Evolutionary conservation across 75 land plant genomes (phyloP), one percentile per base, ranked within the genome.

Genomic region (Pinus tabuliformis): DNA sequence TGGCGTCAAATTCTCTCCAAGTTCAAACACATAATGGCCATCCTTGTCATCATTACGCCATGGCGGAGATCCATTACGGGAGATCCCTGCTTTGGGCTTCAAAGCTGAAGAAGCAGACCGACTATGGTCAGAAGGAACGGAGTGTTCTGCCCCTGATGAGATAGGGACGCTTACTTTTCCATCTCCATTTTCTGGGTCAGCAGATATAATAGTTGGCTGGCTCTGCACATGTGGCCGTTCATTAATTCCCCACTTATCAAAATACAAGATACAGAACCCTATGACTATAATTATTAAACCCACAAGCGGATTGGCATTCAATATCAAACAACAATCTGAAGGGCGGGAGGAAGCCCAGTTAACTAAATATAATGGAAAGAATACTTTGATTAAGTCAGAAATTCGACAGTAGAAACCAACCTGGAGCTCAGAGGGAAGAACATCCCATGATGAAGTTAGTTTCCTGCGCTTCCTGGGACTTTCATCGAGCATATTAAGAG

Each of bases 11-110:
- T 84, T 85, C 28, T 93, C 96, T 72, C 93, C 96, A 80, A 91
- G 62, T 6, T 76, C 82, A 89, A 89, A 93, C 15, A 76, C 76
- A 64, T 83, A 93, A 71, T 93, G 96, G 6, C 96, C 96, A 78
- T 93, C 93, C 80, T 91, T 93, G 52, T 93, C 91, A 83, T 93
- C 96, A n/a, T 60, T 75, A 33, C 88, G 80, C 91, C 89, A 83
- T 8, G 96, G 96, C 17, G 96, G 96, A 1, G 96, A 91, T 5
- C 73, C 82, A 83, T 70, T n/a, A 21, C 83, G 39, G 4, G 39
- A 63, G 16, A 36, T 5, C 24, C 13, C 39, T 63, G 18, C 39
- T 30, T 13, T 30, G 5, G 66, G 54, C 11, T 9, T 49, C 54
- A 49, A 49, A 9, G 12, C 3, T 3, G 66, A 30, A 63, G 37